phyloP scores from a whole-genome alignment of 129 eudicot species.

The Arctium lappa region DNA sequence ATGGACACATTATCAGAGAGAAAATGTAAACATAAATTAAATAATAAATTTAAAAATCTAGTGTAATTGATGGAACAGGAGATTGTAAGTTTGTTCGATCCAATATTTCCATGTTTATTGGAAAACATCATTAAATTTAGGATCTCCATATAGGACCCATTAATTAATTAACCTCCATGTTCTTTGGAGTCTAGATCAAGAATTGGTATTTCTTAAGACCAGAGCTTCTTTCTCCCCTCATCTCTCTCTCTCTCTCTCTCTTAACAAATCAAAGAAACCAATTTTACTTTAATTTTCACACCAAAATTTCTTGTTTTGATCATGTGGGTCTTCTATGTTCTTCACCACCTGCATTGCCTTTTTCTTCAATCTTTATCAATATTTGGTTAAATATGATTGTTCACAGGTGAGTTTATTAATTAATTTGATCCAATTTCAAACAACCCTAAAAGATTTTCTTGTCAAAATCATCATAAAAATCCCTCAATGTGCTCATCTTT shows the following conservation, averaged over 20 bases:
- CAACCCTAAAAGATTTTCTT: background rate
- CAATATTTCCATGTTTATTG: slow-evolving; percentile 23
- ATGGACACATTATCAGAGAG: too few relatives aligned
- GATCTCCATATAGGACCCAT: slow-evolving; percentile 21
- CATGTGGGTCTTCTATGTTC: slow-evolving; percentile 15
- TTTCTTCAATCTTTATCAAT: slow-evolving; percentile 13
- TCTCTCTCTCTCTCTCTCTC: background rate
- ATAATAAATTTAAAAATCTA: too few relatives aligned
- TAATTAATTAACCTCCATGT: background rate
- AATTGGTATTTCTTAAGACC: slow-evolving; percentile 21
- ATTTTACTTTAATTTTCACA: background rate
- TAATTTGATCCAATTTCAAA: slow-evolving; percentile 1
- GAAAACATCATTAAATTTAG: slow-evolving; percentile 23
- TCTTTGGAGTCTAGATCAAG: slow-evolving; percentile 3
- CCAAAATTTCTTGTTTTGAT: background rate
- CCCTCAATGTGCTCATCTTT: background rate
- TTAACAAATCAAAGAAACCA: slow-evolving; percentile 2
- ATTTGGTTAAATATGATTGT: slow-evolving; percentile 12
- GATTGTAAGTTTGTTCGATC: background rate
- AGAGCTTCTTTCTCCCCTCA: slow-evolving; percentile 21
- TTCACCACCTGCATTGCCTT: background rate
- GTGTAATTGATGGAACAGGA: background rate
- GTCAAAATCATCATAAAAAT: background rate
- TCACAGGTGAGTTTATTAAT: slow-evolving; percentile 9
- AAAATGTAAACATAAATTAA: too few relatives aligned